These are phyloP conservation scores for Lactarius indigo DNA, from an alignment of 768 basidiomycete genomes.

Conservation along the genomic window DNA sequence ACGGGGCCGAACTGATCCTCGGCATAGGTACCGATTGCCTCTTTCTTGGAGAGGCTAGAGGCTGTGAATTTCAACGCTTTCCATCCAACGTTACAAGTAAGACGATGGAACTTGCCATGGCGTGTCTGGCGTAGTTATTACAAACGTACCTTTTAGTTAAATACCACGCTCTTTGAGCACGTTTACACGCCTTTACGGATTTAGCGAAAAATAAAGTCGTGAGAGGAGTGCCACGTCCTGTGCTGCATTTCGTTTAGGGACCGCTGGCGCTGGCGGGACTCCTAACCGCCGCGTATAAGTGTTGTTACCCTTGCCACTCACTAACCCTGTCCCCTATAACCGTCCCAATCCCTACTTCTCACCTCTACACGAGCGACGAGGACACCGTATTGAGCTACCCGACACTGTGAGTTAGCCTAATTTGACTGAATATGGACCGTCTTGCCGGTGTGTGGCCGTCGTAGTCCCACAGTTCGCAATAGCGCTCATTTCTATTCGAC, in stretches of 20 bases:
- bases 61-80: slow-evolving; percentile 70
- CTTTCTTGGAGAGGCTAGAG: slow-evolving; percentile 65
- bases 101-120: slow-evolving; percentile 79
- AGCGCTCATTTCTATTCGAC: slow-evolving; percentile 9
- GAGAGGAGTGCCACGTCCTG: slow-evolving; percentile 10
- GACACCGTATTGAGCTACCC: slow-evolving; percentile 4
- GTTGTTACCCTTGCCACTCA: slow-evolving; percentile 14
- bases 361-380: slow-evolving; percentile 14
- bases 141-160: slow-evolving; percentile 35
- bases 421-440: slow-evolving; percentile 24
- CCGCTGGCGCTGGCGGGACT: slow-evolving; percentile 2
- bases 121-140: slow-evolving; percentile 57
- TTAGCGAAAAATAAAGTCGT: neutral
- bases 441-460: slow-evolving; percentile 25
- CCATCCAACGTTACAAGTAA: slow-evolving; percentile 53
- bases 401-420: neutral
- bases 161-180: slow-evolving; percentile 1
- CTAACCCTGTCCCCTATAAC: slow-evolving; percentile 13
- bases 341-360: slow-evolving; percentile 4
- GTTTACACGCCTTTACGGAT: neutral
- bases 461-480: slow-evolving; percentile 10
- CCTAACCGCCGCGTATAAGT: neutral
- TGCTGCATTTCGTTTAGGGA: neutral
- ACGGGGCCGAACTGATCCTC: neutral
- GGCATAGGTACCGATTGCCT: slow-evolving; percentile 60